phyloP scores from a whole-genome alignment of 352 stramenopile genomes.

The Pythium chondricola region DNA sequence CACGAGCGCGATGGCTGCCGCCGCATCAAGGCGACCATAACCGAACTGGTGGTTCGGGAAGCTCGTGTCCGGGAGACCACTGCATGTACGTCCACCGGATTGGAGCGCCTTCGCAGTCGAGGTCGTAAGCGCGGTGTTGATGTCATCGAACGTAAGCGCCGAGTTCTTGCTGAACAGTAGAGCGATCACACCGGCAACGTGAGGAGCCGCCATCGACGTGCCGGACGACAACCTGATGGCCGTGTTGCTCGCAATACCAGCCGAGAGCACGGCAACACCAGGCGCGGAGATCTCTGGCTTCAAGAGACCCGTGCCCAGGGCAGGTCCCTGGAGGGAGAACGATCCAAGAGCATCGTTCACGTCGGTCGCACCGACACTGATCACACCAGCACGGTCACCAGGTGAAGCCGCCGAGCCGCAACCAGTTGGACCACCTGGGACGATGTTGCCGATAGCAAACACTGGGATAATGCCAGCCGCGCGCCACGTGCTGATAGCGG shows the following conservation, averaged over 20 bases:
- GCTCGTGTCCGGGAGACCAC: too few species aligned
- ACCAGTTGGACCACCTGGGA: too few species aligned
- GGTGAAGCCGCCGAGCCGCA: conserved; percentile 18
- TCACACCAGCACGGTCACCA: conserved; percentile 21
- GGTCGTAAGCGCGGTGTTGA: conserved; percentile 7
- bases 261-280: conserved; percentile 19
- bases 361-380: conserved; percentile 21
- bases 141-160: conserved; percentile 14
- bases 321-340: conserved; percentile 26
- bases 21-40: too few species aligned
- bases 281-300: conserved; percentile 29
- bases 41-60: too few species aligned
- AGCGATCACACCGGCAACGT: conserved; percentile 29
- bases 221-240: conserved; percentile 23
- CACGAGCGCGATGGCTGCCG: too few species aligned
- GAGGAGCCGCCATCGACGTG: conserved; percentile 30
- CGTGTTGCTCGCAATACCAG: conserved; percentile 14
- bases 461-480: conserved; percentile 24
- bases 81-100: too few species aligned
- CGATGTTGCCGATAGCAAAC: conserved; percentile 27
- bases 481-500: conserved; percentile 18
- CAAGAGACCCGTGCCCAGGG: conserved; percentile 7
- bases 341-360: conserved; percentile 12
- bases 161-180: conserved; percentile 22
- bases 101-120: conserved; percentile 15